Percentiles rank a stretch among this genome's conserved stretches.
phyloP scores from a whole-genome alignment of 1,284 basidiomycete species.

The Thecaphora thlaspeos region DNA sequence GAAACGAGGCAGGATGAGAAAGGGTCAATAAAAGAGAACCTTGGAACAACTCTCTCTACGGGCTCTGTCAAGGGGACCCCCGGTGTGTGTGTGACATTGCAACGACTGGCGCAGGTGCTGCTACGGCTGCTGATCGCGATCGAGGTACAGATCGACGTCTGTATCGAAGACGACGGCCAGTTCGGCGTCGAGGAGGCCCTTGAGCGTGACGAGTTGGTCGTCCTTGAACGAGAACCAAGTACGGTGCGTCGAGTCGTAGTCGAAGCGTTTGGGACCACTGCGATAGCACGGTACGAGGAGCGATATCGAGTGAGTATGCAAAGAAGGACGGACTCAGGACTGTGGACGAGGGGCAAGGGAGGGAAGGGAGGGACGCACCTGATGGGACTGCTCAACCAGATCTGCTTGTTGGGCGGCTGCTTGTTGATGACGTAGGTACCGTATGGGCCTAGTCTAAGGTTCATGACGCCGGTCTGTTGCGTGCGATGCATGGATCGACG shows the following conservation, averaged over 20 bases:
- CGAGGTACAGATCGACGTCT: conserved; percentile 24
- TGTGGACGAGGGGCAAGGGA: neutral
- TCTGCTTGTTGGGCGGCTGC: conserved; percentile 98
- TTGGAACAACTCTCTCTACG: no score
- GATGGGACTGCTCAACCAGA: conserved; percentile 88
- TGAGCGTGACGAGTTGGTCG: conserved; percentile 31
- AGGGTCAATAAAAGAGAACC: no score
- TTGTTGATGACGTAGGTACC: conserved; percentile 99
- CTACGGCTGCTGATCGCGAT: conserved; percentile 11
- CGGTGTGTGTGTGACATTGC: no score
- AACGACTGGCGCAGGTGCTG: no score
- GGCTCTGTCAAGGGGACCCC: no score
- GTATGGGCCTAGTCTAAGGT: conserved; percentile 73
- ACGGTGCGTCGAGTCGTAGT: conserved; percentile 40
- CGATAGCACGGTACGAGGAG: no score
- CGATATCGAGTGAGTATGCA: neutral
- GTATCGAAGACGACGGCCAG: conserved; percentile 39
- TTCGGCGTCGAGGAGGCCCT: conserved; percentile 43
- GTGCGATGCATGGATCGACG: neutral
- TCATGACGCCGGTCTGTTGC: conserved; percentile 80
- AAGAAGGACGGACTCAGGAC: neutral
- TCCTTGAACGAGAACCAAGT: conserved; percentile 52
- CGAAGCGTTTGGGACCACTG: conserved; percentile 56
- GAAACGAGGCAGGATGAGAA: no score
- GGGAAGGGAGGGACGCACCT: conserved; percentile 29